Evolutionary conservation across 2,329 filamentous ascomycete species (phyloP).

Genomic region (Penicillium expansum): DNA sequence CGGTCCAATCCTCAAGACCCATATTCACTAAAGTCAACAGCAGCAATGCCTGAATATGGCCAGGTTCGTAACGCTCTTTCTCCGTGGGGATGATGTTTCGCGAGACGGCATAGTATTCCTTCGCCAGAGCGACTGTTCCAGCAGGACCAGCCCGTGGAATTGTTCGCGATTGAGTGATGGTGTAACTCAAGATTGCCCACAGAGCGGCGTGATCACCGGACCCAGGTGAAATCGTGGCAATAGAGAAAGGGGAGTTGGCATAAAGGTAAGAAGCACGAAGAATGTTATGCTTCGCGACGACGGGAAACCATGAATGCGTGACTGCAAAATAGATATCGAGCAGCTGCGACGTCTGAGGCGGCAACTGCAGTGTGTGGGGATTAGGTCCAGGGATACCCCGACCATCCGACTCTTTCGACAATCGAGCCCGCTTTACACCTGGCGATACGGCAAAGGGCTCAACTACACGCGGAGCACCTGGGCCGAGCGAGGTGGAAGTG

Average conservation of each 20-base stretch:
- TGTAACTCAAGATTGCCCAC: slow-evolving; percentile 46
- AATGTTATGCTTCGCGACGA: slow-evolving; percentile 58
- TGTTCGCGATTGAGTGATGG: slow-evolving; percentile 33
- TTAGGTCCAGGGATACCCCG: slow-evolving; percentile 2
- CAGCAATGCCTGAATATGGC: slow-evolving; percentile 46
- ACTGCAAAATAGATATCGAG: slow-evolving; percentile 58
- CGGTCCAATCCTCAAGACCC: slow-evolving; percentile 45
- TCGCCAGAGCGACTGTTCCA: slow-evolving; percentile 26
- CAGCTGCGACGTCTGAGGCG: slow-evolving; percentile 51
- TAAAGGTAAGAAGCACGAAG: slow-evolving; percentile 57
- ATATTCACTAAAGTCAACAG: slow-evolving; percentile 52
- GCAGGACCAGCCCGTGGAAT: slow-evolving; percentile 16
- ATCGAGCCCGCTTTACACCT: slow-evolving; percentile 27
- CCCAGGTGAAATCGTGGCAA: slow-evolving; percentile 29
- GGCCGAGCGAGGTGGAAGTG: slow-evolving; percentile 28
- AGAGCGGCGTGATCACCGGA: slow-evolving; percentile 44
- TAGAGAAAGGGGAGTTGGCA: slow-evolving; percentile 41
- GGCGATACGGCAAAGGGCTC: slow-evolving; percentile 24
- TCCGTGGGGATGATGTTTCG: slow-evolving; percentile 41
- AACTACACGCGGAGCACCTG: slow-evolving; percentile 33
- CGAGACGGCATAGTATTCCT: slow-evolving; percentile 37
- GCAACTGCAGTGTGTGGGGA: slow-evolving; percentile 38
- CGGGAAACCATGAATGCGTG: slow-evolving; percentile 59
- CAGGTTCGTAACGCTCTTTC: slow-evolving; percentile 39
- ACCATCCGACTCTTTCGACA: slow-evolving; percentile 22